Conservation (phyloP, 345 rosid genomes). For the Syzygium aromaticum region DNA sequence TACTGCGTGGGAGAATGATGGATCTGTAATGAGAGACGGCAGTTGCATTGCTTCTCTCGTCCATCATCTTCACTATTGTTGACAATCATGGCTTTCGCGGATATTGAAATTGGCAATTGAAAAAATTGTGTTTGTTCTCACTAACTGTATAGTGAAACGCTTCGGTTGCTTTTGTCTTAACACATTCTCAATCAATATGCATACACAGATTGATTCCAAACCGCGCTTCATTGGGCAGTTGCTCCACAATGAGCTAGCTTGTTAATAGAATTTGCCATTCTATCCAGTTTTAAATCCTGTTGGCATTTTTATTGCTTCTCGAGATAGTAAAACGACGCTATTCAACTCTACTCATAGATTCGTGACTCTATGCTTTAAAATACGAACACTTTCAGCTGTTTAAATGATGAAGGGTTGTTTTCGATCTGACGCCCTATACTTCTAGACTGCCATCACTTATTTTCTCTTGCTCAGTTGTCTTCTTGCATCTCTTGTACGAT, state of each 20-base stretch:
- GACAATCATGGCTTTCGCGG: background rate
- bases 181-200: background rate
- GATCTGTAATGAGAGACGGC: conserved; percentile 9
- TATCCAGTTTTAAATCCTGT: background rate
- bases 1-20: conserved; percentile 85
- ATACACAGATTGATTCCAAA: background rate
- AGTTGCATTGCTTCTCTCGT: background rate
- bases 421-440: background rate
- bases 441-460: background rate
- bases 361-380: background rate
- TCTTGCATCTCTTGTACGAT: background rate
- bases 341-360: background rate
- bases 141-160: background rate
- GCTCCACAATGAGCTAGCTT: background rate
- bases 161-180: background rate
- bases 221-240: background rate
- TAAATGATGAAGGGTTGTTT: background rate
- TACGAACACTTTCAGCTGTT: background rate
- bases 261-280: background rate
- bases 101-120: background rate
- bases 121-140: background rate
- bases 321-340: background rate
- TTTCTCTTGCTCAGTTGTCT: background rate
- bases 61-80: background rate
- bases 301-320: background rate